Evolutionary conservation across 441 rosid species (phyloP), one percentile per base, ranked within the genome.

Genomic region (Melastoma candidum): DNA sequence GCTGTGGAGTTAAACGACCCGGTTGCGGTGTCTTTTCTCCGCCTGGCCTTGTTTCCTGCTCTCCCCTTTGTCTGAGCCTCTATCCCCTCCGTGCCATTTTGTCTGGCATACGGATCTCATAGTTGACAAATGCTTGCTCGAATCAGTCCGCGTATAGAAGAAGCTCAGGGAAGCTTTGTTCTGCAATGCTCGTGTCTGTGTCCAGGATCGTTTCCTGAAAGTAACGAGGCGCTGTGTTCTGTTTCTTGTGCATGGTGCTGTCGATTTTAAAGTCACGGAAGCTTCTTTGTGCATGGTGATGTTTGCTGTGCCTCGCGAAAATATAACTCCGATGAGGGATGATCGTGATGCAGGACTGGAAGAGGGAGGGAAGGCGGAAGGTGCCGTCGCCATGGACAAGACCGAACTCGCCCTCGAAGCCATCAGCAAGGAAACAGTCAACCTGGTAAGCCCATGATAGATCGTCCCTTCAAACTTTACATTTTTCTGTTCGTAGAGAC

Each of bases 401-500:
- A 71, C 73, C 47, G 58, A 60, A 4, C 29, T 44, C 4, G 68
- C 80, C 44, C 67, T 75, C 13, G 69, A 75, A 56, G 80, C 77
- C 36, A 61, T 75, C 54, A 69, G 43, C 69, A 65, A 72, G 49
- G 80, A 75, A 63, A 67, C 59, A 7, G 48, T 75, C 57, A 77
- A 75, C 55, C 64, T 75, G 69, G 77, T 72, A 65, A 12, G n/a
- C 45, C 2, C 11, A 27, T 1, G 24, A 13, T 24, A 32, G 3
- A n/a, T 17, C 46, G 9, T n/a, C 9, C 26, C 25, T 48, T 39
- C 26, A 17, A 17, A 10, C n/a, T 41, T 29, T 29, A 2, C 12
- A 5, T 1, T 25, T 52, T 4, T 29, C 0, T 9, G 8, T 26
- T 24, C 7, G 24, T 44, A 27, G 8, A 12, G 12, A 27, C 12